Evolutionary conservation across 2,329 filamentous ascomycete species (phyloP).

Genomic region (Ophiobolus disseminans): DNA sequence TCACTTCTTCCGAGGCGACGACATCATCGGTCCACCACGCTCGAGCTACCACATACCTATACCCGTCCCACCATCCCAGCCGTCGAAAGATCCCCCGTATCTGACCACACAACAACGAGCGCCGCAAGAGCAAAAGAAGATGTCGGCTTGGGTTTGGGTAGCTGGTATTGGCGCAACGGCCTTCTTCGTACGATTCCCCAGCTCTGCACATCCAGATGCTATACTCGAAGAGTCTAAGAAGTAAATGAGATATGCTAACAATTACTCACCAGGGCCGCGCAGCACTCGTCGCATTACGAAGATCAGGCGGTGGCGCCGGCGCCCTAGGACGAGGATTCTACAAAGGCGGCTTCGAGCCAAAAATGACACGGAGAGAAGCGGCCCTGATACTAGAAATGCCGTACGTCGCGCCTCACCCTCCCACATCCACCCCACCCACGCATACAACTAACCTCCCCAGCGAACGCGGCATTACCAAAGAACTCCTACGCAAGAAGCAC

Average conservation of each 20-base stretch:
- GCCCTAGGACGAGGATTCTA: constrained; percentile 91
- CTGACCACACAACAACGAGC: constrained; percentile 3
- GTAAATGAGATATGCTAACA: not conserved
- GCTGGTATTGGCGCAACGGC: constrained; percentile 69
- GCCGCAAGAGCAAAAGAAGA: constrained; percentile 36
- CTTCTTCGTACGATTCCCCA: constrained; percentile 62
- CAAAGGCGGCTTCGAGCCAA: constrained; percentile 96
- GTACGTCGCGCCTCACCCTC: constrained; percentile 68
- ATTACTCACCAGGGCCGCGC: constrained; percentile 75
- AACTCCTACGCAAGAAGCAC: constrained; percentile 94
- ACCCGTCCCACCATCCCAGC: constrained; percentile 7
- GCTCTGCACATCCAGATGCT: not conserved
- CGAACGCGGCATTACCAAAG: constrained; percentile 85
- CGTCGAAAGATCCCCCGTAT: not conserved
- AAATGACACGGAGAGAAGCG: constrained; percentile 93
- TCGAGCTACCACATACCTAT: not conserved
- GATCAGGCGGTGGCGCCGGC: constrained; percentile 73
- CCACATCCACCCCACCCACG: not conserved
- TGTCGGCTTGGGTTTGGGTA: constrained; percentile 68
- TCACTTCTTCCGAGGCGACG: constrained; percentile 18
- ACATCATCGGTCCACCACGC: constrained; percentile 2
- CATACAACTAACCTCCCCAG: constrained; percentile 55
- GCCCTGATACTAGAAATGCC: constrained; percentile 87
- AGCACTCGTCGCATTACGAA: constrained; percentile 85
- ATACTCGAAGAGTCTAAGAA: too few relatives aligned